Evolutionary conservation across 352 stramenopile species (phyloP).

Genomic region (Phytophthora cryptogea): DNA sequence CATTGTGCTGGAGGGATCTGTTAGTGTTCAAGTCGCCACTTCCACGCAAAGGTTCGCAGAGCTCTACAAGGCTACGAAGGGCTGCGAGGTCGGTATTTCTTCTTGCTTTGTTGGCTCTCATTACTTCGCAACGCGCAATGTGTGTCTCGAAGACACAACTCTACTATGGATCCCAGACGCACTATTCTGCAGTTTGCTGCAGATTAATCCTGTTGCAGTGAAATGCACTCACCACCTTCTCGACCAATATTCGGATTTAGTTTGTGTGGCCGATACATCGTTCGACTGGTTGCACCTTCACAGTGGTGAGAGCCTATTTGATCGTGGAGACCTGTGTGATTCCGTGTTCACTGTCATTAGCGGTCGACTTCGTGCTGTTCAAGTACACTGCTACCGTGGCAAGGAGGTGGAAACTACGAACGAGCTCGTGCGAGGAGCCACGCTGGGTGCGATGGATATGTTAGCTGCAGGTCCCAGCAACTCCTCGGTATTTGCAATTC

Average conservation of each 20-base stretch:
- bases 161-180: slow-evolving; percentile 64
- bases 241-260: slow-evolving; percentile 71
- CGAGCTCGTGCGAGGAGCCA: slow-evolving; percentile 80
- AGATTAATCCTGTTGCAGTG: slow-evolving; percentile 53
- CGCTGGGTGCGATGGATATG: slow-evolving; percentile 85
- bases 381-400: slow-evolving; percentile 60
- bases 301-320: slow-evolving; percentile 79
- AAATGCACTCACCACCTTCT: slow-evolving; percentile 66
- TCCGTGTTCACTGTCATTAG: slow-evolving; percentile 85
- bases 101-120: slow-evolving; percentile 69
- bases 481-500: slow-evolving; percentile 84
- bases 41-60: slow-evolving; percentile 43
- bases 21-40: slow-evolving; percentile 58
- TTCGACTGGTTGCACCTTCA: slow-evolving; percentile 88
- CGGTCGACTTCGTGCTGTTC: slow-evolving; percentile 73
- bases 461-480: slow-evolving; percentile 70
- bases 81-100: slow-evolving; percentile 71
- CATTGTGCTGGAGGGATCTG: slow-evolving; percentile 60
- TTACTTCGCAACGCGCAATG: slow-evolving; percentile 38
- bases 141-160: slow-evolving; percentile 52
- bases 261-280: slow-evolving; percentile 74
- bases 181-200: slow-evolving; percentile 61
- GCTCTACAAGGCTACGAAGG: slow-evolving; percentile 56
- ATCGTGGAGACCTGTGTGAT: slow-evolving; percentile 77
- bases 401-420: slow-evolving; percentile 78